Conservation (phyloP, 2,329 filamentous ascomycete species). For the Fusarium marasasianum region DNA sequence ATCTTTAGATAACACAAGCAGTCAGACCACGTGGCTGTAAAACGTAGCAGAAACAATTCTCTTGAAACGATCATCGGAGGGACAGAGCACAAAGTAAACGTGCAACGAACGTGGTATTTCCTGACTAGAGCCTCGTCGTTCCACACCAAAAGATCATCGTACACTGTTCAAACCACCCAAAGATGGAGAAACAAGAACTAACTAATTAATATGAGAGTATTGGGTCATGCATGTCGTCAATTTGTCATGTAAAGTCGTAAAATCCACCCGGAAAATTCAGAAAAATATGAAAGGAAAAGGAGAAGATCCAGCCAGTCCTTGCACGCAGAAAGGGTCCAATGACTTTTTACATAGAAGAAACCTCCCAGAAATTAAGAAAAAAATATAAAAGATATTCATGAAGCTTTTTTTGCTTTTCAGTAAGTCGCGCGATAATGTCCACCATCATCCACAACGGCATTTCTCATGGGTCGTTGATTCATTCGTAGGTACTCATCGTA, state of each 20-base stretch:
- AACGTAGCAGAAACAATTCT: conserved; percentile 9
- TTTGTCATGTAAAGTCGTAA: conserved; percentile 15
- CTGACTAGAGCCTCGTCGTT: conserved; percentile 7
- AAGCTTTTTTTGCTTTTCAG: conserved; percentile 2
- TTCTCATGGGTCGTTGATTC: conserved; percentile 28
- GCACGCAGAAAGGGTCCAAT: neutral
- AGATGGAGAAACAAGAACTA: neutral
- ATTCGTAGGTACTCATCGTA: conserved; percentile 39
- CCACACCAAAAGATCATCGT: neutral
- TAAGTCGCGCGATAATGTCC: conserved; percentile 27
- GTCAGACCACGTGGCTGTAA: conserved; percentile 25
- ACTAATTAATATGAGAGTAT: neutral
- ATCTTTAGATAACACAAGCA: neutral
- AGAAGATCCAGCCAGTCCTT: neutral
- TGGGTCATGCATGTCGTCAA: conserved; percentile 19
- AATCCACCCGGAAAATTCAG: neutral
- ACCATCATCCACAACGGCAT: conserved; percentile 27
- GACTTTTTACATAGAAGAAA: neutral
- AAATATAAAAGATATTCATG: neutral
- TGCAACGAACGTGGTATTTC: conserved; percentile 29
- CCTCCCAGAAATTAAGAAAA: neutral
- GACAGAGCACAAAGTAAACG: conserved; percentile 14
- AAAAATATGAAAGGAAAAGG: neutral
- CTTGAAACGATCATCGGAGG: conserved; percentile 4
- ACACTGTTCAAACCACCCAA: neutral